Conservation (phyloP, 768 basidiomycete genomes). For the Mycena leptocephala region DNA sequence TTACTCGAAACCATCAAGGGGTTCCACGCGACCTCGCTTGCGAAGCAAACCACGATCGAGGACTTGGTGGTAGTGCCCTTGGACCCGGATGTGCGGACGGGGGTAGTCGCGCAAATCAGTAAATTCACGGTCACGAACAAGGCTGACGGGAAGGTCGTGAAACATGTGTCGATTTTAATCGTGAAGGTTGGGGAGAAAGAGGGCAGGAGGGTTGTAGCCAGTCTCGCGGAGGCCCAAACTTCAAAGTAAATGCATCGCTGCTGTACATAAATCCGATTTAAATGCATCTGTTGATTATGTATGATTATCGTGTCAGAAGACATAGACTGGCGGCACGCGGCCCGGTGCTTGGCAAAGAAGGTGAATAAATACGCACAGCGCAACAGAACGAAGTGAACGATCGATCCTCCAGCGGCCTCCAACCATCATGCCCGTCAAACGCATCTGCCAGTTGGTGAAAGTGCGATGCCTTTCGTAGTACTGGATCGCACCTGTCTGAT, state of each 20-base stretch:
- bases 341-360: neutral
- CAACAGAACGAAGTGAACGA: neutral
- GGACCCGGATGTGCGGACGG: slow-evolving; percentile 2
- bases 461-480: slow-evolving; percentile 47
- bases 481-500: neutral
- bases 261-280: too few relatives aligned
- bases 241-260: neutral
- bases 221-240: slow-evolving; percentile 10
- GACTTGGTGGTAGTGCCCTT: slow-evolving; percentile 15
- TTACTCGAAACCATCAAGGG: slow-evolving; percentile 22
- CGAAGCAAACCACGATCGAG: slow-evolving; percentile 1
- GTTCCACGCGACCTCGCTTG: slow-evolving; percentile 7
- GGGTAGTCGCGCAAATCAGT: slow-evolving; percentile 19
- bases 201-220: slow-evolving; percentile 16
- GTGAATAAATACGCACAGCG: neutral
- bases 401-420: neutral
- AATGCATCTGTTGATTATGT: too few relatives aligned
- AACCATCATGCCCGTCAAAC: slow-evolving; percentile 54
- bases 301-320: neutral
- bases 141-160: neutral
- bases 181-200: slow-evolving; percentile 27
- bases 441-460: slow-evolving; percentile 84
- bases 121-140: slow-evolving; percentile 12
- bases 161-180: neutral
- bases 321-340: slow-evolving; percentile 3